Conservation (phyloP, 805 yeast genomes). For the Myxozyma neglecta region DNA sequence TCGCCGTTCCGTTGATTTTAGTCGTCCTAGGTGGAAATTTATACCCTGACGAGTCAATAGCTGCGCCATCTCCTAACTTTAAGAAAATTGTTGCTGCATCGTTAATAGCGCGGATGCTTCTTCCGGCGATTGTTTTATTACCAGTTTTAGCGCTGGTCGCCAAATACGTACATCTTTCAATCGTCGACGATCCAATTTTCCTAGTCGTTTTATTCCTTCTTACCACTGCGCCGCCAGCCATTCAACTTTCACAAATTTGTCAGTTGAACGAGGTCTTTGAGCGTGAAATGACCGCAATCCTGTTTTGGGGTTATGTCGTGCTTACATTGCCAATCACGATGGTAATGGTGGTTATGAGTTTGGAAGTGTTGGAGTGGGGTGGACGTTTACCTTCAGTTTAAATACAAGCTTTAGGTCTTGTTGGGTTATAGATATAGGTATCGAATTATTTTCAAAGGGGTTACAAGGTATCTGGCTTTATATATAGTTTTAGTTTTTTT, state of each 20-base stretch:
- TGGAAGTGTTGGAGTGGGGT: constrained; percentile 59
- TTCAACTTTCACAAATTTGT: constrained; percentile 64
- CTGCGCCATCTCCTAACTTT: constrained; percentile 34
- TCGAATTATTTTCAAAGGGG: neutral
- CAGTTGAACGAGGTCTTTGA: constrained; percentile 62
- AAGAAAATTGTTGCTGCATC: constrained; percentile 52
- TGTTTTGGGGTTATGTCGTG: constrained; percentile 67
- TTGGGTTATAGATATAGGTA: neutral
- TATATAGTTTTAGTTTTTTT: too few species aligned
- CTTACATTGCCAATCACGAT: constrained; percentile 61
- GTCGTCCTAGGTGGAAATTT: constrained; percentile 63
- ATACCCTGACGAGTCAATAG: constrained; percentile 54
- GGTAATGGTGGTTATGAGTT: constrained; percentile 53
- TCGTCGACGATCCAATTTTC: constrained; percentile 58
- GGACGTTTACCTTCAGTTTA: constrained; percentile 21
- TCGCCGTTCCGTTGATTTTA: constrained; percentile 61
- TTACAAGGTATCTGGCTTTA: neutral
- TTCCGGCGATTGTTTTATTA: constrained; percentile 56
- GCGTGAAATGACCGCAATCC: constrained; percentile 62
- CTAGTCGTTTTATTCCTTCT: constrained; percentile 58
- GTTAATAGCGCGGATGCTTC: constrained; percentile 57
- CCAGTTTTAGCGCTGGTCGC: constrained; percentile 57
- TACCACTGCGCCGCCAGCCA: constrained; percentile 67
- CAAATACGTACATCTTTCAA: constrained; percentile 50
- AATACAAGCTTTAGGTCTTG: neutral